phyloP scores from a whole-genome alignment of 371 early-diverging fungal genomes.

The Rhizomucor pusillus region DNA sequence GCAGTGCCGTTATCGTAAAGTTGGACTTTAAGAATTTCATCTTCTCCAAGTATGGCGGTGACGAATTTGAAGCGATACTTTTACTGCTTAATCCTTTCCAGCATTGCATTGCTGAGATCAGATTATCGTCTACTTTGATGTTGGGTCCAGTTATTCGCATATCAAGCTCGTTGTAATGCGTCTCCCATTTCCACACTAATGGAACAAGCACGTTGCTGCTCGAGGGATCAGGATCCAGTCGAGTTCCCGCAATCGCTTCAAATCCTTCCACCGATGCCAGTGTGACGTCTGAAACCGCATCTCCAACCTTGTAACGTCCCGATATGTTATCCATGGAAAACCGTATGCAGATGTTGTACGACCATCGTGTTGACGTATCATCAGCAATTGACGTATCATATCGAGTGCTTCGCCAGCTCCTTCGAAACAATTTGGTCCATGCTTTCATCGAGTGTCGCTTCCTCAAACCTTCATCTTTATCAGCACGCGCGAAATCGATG shows the following conservation, averaged over 20 bases:
- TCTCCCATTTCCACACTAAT: conserved; percentile 15
- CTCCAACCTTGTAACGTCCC: conserved; percentile 2
- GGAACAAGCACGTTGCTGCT: background rate
- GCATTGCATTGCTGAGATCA: background rate
- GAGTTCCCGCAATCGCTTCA: conserved; percentile 1
- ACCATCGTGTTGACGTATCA: no score
- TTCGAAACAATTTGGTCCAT: conserved; percentile 38
- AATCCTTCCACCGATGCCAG: background rate
- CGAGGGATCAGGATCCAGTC: background rate
- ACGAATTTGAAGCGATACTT: no score
- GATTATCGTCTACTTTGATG: no score
- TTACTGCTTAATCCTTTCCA: no score
- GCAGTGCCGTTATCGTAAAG: conserved; percentile 5
- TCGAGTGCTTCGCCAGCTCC: conserved; percentile 22
- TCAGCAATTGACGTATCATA: background rate
- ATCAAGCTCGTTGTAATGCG: conserved; percentile 20
- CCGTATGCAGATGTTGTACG: background rate
- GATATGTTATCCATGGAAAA: conserved; percentile 8
- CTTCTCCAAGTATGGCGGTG: no score
- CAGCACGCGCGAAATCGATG: background rate
- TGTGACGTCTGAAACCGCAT: background rate
- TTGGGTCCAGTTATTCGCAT: background rate
- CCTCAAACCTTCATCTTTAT: conserved; percentile 9
- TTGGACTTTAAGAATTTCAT: background rate
- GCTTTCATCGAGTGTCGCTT: conserved; percentile 21